Evolutionary conservation across 2,329 filamentous ascomycete species (phyloP).

Genomic region (Aspergillus spinulosporus): DNA sequence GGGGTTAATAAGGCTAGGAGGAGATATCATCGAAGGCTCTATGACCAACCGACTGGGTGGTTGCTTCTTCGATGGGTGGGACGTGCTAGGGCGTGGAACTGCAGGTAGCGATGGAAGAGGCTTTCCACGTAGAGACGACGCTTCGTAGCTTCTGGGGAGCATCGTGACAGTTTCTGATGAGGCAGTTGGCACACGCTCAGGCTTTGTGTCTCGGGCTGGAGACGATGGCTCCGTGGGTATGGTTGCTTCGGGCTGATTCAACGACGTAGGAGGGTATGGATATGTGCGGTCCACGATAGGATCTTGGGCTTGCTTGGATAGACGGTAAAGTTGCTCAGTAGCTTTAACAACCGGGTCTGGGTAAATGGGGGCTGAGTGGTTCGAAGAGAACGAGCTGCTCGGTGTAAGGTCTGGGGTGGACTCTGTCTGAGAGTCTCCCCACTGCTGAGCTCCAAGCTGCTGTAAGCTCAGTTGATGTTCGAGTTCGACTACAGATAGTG

Average conservation of each 20-base stretch:
- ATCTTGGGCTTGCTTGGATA: slow-evolving; percentile 22
- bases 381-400: slow-evolving; percentile 43
- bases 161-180: slow-evolving; percentile 35
- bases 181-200: slow-evolving; percentile 14
- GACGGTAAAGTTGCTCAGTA: slow-evolving; percentile 31
- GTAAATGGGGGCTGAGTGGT: slow-evolving; percentile 34
- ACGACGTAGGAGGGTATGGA: slow-evolving; percentile 25
- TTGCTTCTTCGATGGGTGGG: slow-evolving; percentile 25
- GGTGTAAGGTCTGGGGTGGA: slow-evolving; percentile 40
- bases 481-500: slow-evolving; percentile 33
- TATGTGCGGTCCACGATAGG: slow-evolving; percentile 27
- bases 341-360: slow-evolving; percentile 30
- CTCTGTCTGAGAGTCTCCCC: slow-evolving; percentile 31
- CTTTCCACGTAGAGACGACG: slow-evolving; percentile 33
- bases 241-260: slow-evolving; percentile 22
- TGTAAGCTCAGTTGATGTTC: slow-evolving; percentile 34
- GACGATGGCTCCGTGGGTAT: slow-evolving; percentile 27
- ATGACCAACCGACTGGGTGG: slow-evolving; percentile 32
- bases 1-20: slow-evolving; percentile 39
- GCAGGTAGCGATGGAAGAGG: slow-evolving; percentile 34
- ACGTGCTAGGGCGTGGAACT: slow-evolving; percentile 26
- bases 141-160: slow-evolving; percentile 28
- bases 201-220: slow-evolving; percentile 26
- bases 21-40: slow-evolving; percentile 42
- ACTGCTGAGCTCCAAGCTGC: slow-evolving; percentile 27